Evolutionary conservation across 108 stramenopile species (phyloP).

Genomic region (Schizochytrium sp.): DNA sequence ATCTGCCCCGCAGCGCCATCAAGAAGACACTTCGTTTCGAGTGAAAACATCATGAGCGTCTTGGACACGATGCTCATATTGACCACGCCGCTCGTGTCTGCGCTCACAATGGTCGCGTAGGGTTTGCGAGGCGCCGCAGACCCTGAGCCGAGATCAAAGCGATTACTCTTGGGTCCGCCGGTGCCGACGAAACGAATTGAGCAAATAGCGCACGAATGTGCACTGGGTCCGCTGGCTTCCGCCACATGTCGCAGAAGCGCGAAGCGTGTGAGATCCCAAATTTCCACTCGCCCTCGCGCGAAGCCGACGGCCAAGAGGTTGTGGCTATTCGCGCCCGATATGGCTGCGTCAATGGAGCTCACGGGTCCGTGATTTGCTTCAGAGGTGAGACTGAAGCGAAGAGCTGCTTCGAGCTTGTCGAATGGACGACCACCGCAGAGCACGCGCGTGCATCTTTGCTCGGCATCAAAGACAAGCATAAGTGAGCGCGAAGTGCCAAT

Average conservation of each 20-base stretch:
- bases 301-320: background rate
- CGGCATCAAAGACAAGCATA: background rate
- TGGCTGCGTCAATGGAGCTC: background rate
- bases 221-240: background rate
- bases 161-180: background rate
- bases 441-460: background rate
- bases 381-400: background rate
- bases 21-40: background rate
- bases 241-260: background rate
- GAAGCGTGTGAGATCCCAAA: background rate
- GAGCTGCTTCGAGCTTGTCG: background rate
- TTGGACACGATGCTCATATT: background rate
- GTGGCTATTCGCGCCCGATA: background rate
- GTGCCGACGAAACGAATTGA: background rate
- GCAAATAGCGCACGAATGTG: background rate
- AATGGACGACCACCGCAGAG: background rate
- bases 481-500: background rate
- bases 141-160: background rate
- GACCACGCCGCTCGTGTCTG: background rate
- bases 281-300: background rate
- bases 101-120: background rate
- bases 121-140: background rate
- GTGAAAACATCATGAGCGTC: background rate
- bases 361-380: background rate
- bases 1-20: background rate